Conservation (phyloP, 1,139 yeast species). For the Yamadazyma siamensis region DNA sequence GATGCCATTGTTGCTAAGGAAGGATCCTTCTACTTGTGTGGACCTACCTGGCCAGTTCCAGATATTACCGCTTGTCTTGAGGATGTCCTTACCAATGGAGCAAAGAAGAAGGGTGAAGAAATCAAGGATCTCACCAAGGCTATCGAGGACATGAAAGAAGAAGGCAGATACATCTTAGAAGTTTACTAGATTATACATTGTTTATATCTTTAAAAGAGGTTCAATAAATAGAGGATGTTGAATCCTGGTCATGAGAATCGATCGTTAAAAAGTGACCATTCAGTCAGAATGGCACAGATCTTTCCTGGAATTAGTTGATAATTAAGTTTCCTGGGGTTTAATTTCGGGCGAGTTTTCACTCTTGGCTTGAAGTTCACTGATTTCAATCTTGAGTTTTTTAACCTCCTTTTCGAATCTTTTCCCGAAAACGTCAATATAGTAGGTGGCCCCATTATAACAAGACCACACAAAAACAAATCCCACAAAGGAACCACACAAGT, state of each 20-base stretch:
- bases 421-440: constrained; percentile 88
- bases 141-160: constrained; percentile 91
- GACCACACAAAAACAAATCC: constrained; percentile 73
- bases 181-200: constrained; percentile 55
- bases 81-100: constrained; percentile 74
- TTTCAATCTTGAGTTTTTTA: constrained; percentile 62
- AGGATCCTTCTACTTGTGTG: constrained; percentile 95
- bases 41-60: constrained; percentile 99
- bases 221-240: not conserved
- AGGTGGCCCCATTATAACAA: constrained; percentile 90
- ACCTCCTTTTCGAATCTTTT: constrained; percentile 84
- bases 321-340: no score
- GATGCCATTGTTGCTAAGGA: constrained; percentile 74
- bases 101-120: constrained; percentile 59
- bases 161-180: constrained; percentile 88
- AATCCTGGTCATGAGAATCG: no score
- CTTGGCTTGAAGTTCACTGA: constrained; percentile 52
- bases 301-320: no score
- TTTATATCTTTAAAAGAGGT: constrained; percentile 1
- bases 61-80: constrained; percentile 89
- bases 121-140: constrained; percentile 70
- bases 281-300: no score
- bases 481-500: constrained; percentile 67
- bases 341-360: constrained; percentile 23
- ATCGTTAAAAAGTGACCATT: no score